These are phyloP conservation scores for Styphnolobium japonicum DNA, from an alignment of 306 rosid genomes.

Conservation along the genomic window DNA sequence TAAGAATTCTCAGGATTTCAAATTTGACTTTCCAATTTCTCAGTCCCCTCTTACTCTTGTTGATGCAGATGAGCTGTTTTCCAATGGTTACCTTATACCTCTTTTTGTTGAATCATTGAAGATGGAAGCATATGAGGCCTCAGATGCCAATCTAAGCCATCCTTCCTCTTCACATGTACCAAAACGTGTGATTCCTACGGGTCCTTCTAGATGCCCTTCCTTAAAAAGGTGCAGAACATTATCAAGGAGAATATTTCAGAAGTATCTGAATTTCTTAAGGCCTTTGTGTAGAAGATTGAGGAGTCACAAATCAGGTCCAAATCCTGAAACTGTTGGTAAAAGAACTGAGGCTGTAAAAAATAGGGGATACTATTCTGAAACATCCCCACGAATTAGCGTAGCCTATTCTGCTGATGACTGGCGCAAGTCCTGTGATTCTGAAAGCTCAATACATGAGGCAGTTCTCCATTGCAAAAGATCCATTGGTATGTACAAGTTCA, in stretches of 20 bases:
- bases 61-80: conserved; percentile 90
- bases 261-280: conserved; percentile 73
- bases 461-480: conserved; percentile 98
- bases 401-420: conserved; percentile 73
- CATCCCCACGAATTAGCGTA: conserved; percentile 75
- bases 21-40: conserved; percentile 78
- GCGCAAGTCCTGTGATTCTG: conserved; percentile 93
- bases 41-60: conserved; percentile 61
- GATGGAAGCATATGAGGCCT: conserved; percentile 47
- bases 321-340: conserved; percentile 39
- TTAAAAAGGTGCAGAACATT: conserved; percentile 66
- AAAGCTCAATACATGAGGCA: conserved; percentile 94
- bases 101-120: conserved; percentile 71
- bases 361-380: conserved; percentile 52
- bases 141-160: conserved; percentile 29
- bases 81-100: conserved; percentile 87
- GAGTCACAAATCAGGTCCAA: conserved; percentile 51
- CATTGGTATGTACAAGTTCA: conserved; percentile 48
- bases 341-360: conserved; percentile 57
- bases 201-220: conserved; percentile 52
- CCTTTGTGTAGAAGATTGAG: conserved; percentile 73
- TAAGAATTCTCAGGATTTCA: conserved; percentile 72
- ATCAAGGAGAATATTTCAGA: conserved; percentile 62
- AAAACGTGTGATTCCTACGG: conserved; percentile 27
- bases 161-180: conserved; percentile 42